Evolutionary conservation across 257 asterid species (phyloP).

Genomic region (Orobanche coerulescens): DNA sequence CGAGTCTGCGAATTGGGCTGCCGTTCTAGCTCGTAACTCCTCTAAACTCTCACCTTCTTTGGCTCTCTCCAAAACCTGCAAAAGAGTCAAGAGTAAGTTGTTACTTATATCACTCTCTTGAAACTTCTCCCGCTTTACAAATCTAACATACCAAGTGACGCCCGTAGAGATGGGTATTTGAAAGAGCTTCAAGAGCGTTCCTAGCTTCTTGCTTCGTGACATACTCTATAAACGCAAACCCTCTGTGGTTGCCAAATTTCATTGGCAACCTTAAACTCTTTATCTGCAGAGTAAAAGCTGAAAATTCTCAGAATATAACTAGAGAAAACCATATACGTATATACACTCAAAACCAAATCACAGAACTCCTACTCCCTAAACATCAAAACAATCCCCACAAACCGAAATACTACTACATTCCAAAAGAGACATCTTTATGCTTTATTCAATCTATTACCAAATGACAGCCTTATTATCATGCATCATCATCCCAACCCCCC

Average conservation of each 20-base stretch:
- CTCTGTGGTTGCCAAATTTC: conserved; percentile 78
- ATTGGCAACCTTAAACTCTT: conserved; percentile 77
- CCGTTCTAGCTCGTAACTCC: conserved; percentile 75
- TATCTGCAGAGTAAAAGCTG: conserved; percentile 38
- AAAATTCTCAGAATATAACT: not conserved
- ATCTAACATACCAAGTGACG: conserved; percentile 80
- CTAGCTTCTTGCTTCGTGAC: conserved; percentile 85
- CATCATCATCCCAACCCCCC: too few relatives aligned
- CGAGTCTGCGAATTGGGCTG: conserved; percentile 61
- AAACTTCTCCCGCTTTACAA: not conserved
- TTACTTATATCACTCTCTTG: not conserved
- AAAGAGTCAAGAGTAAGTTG: not conserved
- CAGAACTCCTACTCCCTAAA: not conserved
- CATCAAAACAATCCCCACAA: not conserved
- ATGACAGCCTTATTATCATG: too few relatives aligned
- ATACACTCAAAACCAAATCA: not conserved
- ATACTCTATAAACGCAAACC: conserved; percentile 86
- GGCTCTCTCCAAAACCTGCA: conserved; percentile 90
- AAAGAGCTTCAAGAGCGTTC: conserved; percentile 77
- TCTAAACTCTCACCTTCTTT: conserved; percentile 93
- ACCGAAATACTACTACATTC: too few relatives aligned
- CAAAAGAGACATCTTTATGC: too few relatives aligned
- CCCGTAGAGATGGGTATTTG: conserved; percentile 87
- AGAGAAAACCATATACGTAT: not conserved
- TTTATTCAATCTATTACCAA: too few relatives aligned